Base-by-base conservation (phyloP, 73 alveolate genomes). In the Diophrys appendiculata region DNA sequence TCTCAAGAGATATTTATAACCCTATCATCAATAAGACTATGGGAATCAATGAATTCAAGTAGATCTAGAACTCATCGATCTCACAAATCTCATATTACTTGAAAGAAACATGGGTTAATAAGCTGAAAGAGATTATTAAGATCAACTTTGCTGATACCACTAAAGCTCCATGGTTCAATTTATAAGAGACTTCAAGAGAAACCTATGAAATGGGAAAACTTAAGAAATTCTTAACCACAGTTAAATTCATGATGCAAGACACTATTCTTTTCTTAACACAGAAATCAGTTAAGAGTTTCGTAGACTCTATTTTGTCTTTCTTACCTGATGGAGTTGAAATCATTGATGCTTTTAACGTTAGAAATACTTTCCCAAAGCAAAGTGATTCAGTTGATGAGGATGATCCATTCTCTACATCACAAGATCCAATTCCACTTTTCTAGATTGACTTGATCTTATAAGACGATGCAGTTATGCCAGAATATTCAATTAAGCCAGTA, bases 181-280 rank as follows among this genome's bases (percentile, higher is more conserved):
- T 96, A 33, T 85, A 93, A 76, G 99, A 94, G 76, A 88, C 96
- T 43, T 82, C 96, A 34, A 78, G 93, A 90, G 98, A 94, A 81
- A 80, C 92, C 27, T 91, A 89, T 88, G 93, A 90, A 72, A 84
- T 86, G 82, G 97, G 97, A 73, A 96, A 96, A 88, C 77, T 94
- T 69, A 94, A 95, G 91, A 96, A 94, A 84, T 94, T 92, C 83
- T 90, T 96, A 88, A 84, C 96, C 26, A 91, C 85, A 52, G 94
- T 94, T 75, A 92, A 95, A 73, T 92, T 95, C 68, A 73, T 92
- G 74, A 96, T 96, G 99, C 97, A 92, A 90, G 99, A 96, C 83
- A 95, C 97, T 0, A 77, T 96, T 32, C 97, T 94, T 67, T 78
- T 82, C 80, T 81, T 96, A 81, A 95, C 98, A 34, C 64, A 92